Evolutionary conservation across 2,329 filamentous ascomycete genomes (phyloP).

Genomic region (Fusarium nematophilum): DNA sequence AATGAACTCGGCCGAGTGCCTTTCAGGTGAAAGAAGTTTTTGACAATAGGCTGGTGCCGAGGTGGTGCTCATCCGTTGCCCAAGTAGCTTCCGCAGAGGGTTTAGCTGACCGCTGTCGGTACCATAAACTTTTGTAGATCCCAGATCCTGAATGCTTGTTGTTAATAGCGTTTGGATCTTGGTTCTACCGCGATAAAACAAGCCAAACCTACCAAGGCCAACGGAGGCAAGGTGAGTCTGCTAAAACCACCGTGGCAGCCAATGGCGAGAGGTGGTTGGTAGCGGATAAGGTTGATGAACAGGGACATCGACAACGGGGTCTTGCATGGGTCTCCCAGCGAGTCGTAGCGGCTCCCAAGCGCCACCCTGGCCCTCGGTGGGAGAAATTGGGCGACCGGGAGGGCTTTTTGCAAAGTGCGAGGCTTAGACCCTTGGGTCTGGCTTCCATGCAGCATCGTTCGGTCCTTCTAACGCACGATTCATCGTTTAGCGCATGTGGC

Average conservation of each 20-base stretch:
- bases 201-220: not conserved
- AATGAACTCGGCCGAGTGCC: not conserved
- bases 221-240: constrained; percentile 1
- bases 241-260: constrained; percentile 19
- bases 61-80: constrained; percentile 13
- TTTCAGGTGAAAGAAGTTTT: not conserved
- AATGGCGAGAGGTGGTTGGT: constrained; percentile 12
- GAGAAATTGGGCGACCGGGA: constrained; percentile 29
- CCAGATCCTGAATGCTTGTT: constrained; percentile 7
- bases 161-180: constrained; percentile 22
- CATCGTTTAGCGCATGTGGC: constrained; percentile 37
- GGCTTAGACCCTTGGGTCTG: constrained; percentile 42
- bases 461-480: constrained; percentile 47
- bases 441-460: constrained; percentile 45
- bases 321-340: constrained; percentile 33
- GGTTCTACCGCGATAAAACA: constrained; percentile 28
- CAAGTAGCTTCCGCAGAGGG: constrained; percentile 6
- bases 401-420: constrained; percentile 44
- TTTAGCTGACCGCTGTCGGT: constrained; percentile 9
- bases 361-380: constrained; percentile 21
- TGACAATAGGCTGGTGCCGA: constrained; percentile 1
- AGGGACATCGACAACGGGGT: constrained; percentile 23
- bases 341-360: constrained; percentile 18
- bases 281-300: constrained; percentile 35
- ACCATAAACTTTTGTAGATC: constrained; percentile 9